These are phyloP conservation scores for Eutrema yunnanense DNA, from an alignment of 345 rosid genomes.

Conservation along the genomic window DNA sequence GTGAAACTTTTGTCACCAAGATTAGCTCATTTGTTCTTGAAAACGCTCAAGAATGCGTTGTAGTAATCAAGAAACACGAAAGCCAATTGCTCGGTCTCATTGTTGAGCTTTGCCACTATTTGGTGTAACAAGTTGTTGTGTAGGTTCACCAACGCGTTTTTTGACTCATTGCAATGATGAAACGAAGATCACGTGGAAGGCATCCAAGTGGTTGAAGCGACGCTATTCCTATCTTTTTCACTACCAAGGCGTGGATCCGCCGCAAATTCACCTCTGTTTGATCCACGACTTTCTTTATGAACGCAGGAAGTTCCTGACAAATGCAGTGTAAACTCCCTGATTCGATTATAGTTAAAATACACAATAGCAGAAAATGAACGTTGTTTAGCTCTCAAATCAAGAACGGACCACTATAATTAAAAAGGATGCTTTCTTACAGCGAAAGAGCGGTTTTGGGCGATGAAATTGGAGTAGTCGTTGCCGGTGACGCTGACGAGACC, in stretches of 20 bases:
- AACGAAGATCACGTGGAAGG: slow-evolving; percentile 47
- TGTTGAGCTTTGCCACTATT: slow-evolving; percentile 41
- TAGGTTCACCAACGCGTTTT: slow-evolving; percentile 32
- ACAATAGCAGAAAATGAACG: background rate
- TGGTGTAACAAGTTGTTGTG: slow-evolving; percentile 52
- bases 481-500: slow-evolving; percentile 64
- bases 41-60: slow-evolving; percentile 43
- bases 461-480: slow-evolving; percentile 59
- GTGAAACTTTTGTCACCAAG: background rate
- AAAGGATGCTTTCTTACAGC: slow-evolving; percentile 29
- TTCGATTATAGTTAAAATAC: background rate
- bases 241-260: slow-evolving; percentile 45
- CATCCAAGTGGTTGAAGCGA: slow-evolving; percentile 67
- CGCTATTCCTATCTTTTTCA: slow-evolving; percentile 37
- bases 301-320: slow-evolving; percentile 40
- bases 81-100: slow-evolving; percentile 19
- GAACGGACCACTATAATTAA: background rate
- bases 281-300: slow-evolving; percentile 49
- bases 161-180: slow-evolving; percentile 39
- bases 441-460: slow-evolving; percentile 34
- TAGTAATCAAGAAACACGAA: slow-evolving; percentile 50
- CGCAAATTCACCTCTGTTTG: slow-evolving; percentile 45
- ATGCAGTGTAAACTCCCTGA: background rate
- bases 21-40: slow-evolving; percentile 35
- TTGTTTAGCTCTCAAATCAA: background rate